Evolutionary conservation across 1,284 basidiomycete species (phyloP), one percentile per base, ranked within the genome.

Genomic region (Sphagnurus paluster): DNA sequence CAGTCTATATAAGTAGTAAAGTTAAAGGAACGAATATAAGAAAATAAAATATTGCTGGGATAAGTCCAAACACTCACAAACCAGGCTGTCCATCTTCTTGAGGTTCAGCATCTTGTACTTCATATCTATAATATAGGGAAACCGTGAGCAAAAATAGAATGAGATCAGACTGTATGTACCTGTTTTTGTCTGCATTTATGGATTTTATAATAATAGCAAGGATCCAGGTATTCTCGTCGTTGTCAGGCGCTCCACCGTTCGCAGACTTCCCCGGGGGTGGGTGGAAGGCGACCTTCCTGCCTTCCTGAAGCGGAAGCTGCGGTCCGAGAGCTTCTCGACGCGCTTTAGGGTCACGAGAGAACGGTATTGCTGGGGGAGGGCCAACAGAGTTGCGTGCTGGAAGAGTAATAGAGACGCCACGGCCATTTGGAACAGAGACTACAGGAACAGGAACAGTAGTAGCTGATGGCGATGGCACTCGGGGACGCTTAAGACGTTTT

Each of bases 91-190:
- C 85, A 42, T 86, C 83, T 58, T 88, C 86, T 62, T 87, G 83
- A 21, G 84, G 82, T 55, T 91, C 88, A 40, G 79, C 80, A 61
- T 91, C 89, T 63, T 88, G 84, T 0, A 91, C 88, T 64, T 89
- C 85, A 56, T 90, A 91, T 51, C 86, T 89, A 23, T 34, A 13
- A 45, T 7, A 37, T 14, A 23, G 5, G 34, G 13, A 36, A 19
- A 35, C 9, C 46, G 42, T n/a, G 4, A 14, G n/a, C 5, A 35
- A 46, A 13, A 23, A 19, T 29, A 13, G 10, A 24, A 19, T 5
- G 19, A 7, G 11, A 17, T 11, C 8, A 28, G 10, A n/a, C 16
- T 29, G 20, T 8, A 21, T 4, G 23, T 55, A 80, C 81, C 80
- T 71, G 56, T 84, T 80, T 61, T 84, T 87, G 52, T 87, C 84